Percentiles rank a stretch among this genome's conserved stretches.
These are phyloP conservation scores for Ascodesmis nigricans DNA, from an alignment of 495 filamentous ascomycete species.

Conservation along the genomic window DNA sequence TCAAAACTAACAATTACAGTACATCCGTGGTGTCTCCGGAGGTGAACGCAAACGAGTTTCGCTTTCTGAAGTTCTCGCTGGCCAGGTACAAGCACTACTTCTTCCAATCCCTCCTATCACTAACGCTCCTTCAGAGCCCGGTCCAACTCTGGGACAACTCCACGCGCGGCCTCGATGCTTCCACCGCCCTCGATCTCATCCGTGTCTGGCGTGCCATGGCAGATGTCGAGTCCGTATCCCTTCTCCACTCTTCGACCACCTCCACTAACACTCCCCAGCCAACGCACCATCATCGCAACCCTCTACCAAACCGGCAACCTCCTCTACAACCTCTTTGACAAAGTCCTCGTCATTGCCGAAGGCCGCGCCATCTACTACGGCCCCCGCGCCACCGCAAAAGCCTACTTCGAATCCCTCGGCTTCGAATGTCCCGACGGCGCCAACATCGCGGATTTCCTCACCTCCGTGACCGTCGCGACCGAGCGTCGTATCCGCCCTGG, in stretches of 20 bases:
- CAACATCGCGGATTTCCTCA: slow-evolving; percentile 50
- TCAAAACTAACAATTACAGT: slow-evolving; percentile 46
- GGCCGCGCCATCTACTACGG: slow-evolving; percentile 46
- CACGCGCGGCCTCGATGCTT: slow-evolving; percentile 59
- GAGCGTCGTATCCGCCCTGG: slow-evolving; percentile 40
- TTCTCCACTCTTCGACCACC: too few relatives aligned
- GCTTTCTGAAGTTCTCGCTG: slow-evolving; percentile 36
- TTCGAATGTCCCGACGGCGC: slow-evolving; percentile 31
- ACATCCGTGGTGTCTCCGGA: slow-evolving; percentile 45
- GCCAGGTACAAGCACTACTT: slow-evolving; percentile 35
- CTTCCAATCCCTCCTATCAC: slow-evolving; percentile 36
- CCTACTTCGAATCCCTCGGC: slow-evolving; percentile 44
- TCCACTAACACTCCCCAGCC: too few relatives aligned
- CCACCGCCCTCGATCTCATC: slow-evolving; percentile 59
- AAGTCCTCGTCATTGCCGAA: slow-evolving; percentile 43
- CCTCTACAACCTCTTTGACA: slow-evolving; percentile 62
- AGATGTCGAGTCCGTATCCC: too few relatives aligned
- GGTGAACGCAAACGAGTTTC: slow-evolving; percentile 52
- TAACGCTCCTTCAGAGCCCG: too few relatives aligned
- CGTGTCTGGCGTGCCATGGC: slow-evolving; percentile 63
- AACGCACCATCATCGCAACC: slow-evolving; percentile 57
- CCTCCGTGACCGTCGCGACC: slow-evolving; percentile 39
- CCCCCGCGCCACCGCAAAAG: slow-evolving; percentile 35
- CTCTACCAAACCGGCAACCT: slow-evolving; percentile 68
- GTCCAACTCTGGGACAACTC: slow-evolving; percentile 39